phyloP scores from a whole-genome alignment of 1,284 basidiomycete genomes.

The Lentinula novae-zelandiae region DNA sequence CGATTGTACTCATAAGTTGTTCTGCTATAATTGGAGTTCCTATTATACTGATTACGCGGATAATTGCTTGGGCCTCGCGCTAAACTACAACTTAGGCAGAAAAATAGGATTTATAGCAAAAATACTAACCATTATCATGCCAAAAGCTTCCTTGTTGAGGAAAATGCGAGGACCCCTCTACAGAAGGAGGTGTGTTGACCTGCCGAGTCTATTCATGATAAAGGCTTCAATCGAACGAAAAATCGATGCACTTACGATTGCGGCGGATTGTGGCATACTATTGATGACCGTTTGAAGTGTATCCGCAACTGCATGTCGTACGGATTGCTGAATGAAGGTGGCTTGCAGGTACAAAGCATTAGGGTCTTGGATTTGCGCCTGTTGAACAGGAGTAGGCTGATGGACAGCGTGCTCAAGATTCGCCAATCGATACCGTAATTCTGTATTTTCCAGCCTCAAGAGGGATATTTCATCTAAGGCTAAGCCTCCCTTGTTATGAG shows the following conservation, averaged over 20 bases:
- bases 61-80: background rate
- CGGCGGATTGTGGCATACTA: background rate
- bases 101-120: background rate
- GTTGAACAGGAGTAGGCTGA: background rate
- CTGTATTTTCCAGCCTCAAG: background rate
- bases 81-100: background rate
- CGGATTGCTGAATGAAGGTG: background rate
- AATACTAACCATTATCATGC: background rate
- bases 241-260: background rate
- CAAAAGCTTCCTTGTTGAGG: background rate
- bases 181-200: background rate
- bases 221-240: background rate
- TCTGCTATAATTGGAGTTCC: background rate
- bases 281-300: background rate
- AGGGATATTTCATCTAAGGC: background rate
- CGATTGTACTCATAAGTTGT: background rate
- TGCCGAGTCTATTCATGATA: background rate
- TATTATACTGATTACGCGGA: background rate
- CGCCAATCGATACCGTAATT: background rate
- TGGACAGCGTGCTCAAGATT: background rate
- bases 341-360: too few relatives aligned
- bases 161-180: background rate
- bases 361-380: background rate
- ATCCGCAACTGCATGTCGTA: background rate
- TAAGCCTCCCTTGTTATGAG: background rate